These are phyloP conservation scores for Iberis amara DNA, from an alignment of 441 rosid genomes.

Conservation along the genomic window DNA sequence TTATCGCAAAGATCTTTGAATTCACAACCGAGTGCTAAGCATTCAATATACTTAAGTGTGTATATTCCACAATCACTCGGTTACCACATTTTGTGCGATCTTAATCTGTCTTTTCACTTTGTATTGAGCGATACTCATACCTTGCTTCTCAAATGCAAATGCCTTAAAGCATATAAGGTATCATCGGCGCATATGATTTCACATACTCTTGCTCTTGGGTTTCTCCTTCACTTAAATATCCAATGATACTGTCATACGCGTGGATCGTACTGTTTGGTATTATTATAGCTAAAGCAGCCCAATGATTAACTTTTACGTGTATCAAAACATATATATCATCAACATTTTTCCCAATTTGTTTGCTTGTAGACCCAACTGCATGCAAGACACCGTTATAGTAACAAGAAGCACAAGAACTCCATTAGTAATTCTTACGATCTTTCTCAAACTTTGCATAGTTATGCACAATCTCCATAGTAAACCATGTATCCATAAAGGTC, in stretches of 20 bases:
- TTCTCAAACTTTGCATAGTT: not conserved
- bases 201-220: not conserved
- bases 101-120: not conserved
- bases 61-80: not conserved
- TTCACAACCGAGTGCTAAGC: not conserved
- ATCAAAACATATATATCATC: not conserved
- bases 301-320: not conserved
- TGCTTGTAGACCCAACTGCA: not conserved
- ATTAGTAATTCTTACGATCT: not conserved
- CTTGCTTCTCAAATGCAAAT: not conserved
- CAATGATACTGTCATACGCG: not conserved
- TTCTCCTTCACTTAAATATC: not conserved
- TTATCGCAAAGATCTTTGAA: not conserved
- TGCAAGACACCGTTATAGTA: not conserved
- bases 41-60: not conserved
- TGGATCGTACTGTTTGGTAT: not conserved
- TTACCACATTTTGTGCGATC: not conserved
- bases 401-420: not conserved
- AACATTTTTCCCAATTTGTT: not conserved
- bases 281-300: not conserved
- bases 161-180: not conserved
- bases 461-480: not conserved
- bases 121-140: not conserved
- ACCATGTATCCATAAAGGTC: not conserved
- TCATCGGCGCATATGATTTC: not conserved